A percentile compares a stretch with the other conserved stretches of the same genome.
phyloP scores from a whole-genome alignment of 129 eudicot species.

The Flaveria robusta region DNA sequence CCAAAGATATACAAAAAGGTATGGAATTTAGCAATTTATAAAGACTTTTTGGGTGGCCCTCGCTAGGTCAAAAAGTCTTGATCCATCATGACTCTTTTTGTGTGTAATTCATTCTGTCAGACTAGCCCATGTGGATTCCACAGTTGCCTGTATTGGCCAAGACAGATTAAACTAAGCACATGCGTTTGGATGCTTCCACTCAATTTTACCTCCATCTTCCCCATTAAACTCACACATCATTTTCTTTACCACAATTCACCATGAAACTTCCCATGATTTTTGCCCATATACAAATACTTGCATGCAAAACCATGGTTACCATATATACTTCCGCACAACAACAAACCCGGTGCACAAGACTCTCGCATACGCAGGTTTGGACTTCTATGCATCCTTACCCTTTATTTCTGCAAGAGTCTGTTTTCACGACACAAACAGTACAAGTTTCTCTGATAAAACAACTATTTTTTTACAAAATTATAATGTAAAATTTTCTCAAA shows the following conservation, averaged over 20 bases:
- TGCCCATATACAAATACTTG: conserved; percentile 30
- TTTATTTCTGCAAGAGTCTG: too few relatives aligned
- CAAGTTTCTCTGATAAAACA: too few relatives aligned
- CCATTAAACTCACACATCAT: conserved; percentile 28
- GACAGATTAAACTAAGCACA: conserved; percentile 47
- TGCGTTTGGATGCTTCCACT: conserved; percentile 35
- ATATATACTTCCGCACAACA: neutral
- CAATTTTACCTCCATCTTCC: conserved; percentile 23
- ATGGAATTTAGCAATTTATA: conserved; percentile 34
- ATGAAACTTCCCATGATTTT: conserved; percentile 24
- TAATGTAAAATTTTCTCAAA: neutral
- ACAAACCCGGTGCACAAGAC: neutral
- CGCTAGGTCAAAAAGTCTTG: conserved; percentile 36
- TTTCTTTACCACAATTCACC: conserved; percentile 40
- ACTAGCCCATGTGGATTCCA: conserved; percentile 55
- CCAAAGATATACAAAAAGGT: conserved; percentile 21
- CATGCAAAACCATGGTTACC: conserved; percentile 26
- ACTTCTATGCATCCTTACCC: too few relatives aligned
- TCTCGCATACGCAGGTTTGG: too few relatives aligned
- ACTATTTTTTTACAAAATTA: too few relatives aligned
- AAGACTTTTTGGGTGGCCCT: conserved; percentile 34
- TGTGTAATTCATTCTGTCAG: conserved; percentile 52
- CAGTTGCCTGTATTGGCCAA: conserved; percentile 48
- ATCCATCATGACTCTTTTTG: conserved; percentile 33
- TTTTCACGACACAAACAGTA: too few relatives aligned